Evolutionary conservation across 2,329 filamentous ascomycete species (phyloP).

Genomic region (Fusarium tanahbumbuense): DNA sequence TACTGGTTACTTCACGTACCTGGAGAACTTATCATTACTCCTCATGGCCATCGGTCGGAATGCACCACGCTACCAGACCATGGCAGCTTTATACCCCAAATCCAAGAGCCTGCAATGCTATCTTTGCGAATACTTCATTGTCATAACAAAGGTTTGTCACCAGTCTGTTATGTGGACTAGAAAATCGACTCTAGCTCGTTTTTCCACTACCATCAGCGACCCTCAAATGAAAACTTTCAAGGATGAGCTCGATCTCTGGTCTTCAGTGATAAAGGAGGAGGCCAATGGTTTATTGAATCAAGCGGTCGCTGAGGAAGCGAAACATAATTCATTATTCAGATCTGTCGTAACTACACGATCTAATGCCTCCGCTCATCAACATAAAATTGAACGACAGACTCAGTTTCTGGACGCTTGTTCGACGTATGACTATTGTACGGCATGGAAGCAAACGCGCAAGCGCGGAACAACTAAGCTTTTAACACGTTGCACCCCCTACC

Average conservation of each 20-base stretch:
- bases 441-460: conserved; percentile 58
- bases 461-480: conserved; percentile 50
- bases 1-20: conserved; percentile 37
- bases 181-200: conserved; percentile 49
- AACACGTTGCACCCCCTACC: neutral
- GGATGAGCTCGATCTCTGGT: conserved; percentile 51
- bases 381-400: conserved; percentile 26
- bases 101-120: conserved; percentile 52
- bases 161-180: conserved; percentile 49
- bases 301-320: conserved; percentile 28
- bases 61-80: conserved; percentile 54
- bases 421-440: conserved; percentile 53
- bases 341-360: neutral
- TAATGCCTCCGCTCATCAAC: neutral
- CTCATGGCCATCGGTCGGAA: conserved; percentile 56
- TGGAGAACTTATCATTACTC: conserved; percentile 54
- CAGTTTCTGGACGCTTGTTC: conserved; percentile 55
- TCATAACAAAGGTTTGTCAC: conserved; percentile 55
- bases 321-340: conserved; percentile 43
- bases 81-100: conserved; percentile 54
- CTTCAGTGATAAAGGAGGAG: conserved; percentile 52
- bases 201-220: conserved; percentile 49
- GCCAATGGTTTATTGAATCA: conserved; percentile 41
- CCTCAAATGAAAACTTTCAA: conserved; percentile 49
- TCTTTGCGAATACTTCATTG: conserved; percentile 56